These are phyloP conservation scores for Linnemannia elongata DNA, from an alignment of 192 early-diverging fungal species.

Conservation along the genomic window DNA sequence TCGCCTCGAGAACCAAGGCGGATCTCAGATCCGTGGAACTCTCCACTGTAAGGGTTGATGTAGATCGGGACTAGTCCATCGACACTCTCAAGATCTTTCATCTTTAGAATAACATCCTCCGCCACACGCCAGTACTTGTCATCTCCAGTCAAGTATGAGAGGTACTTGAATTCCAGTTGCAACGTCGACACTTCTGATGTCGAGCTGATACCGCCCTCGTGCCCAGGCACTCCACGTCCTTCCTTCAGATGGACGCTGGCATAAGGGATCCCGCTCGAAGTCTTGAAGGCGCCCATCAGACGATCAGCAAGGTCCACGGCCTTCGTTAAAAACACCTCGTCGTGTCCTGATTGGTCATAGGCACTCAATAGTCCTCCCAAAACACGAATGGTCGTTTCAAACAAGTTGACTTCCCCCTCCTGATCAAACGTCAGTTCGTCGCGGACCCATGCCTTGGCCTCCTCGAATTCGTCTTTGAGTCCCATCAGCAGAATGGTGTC, in stretches of 20 bases:
- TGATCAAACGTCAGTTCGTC: slow-evolving; percentile 75
- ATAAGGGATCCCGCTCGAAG: slow-evolving; percentile 76
- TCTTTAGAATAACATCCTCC: slow-evolving; percentile 71
- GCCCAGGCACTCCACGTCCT: slow-evolving; percentile 64
- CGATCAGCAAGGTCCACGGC: slow-evolving; percentile 82
- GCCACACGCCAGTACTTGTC: slow-evolving; percentile 80
- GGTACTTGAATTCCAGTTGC: slow-evolving; percentile 90
- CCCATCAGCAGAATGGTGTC: slow-evolving; percentile 89
- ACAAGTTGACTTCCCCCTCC: slow-evolving; percentile 77
- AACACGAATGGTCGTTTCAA: slow-evolving; percentile 91
- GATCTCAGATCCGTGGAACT: slow-evolving; percentile 71
- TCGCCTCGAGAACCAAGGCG: slow-evolving; percentile 87
- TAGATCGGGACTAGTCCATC: slow-evolving; percentile 86
- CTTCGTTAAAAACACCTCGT: slow-evolving; percentile 74
- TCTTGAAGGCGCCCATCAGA: slow-evolving; percentile 79
- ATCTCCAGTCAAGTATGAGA: slow-evolving; percentile 81
- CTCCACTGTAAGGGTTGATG: slow-evolving; percentile 70
- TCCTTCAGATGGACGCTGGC: slow-evolving; percentile 68
- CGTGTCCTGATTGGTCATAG: slow-evolving; percentile 80
- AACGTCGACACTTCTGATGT: slow-evolving; percentile 88
- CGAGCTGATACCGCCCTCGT: slow-evolving; percentile 64
- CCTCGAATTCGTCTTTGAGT: slow-evolving; percentile 77
- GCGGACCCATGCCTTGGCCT: slow-evolving; percentile 75
- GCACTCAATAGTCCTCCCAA: slow-evolving; percentile 88
- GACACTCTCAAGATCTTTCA: slow-evolving; percentile 63